These are phyloP conservation scores for Epichloe baconii DNA, from an alignment of 2,329 filamentous ascomycete genomes.

Conservation along the genomic window DNA sequence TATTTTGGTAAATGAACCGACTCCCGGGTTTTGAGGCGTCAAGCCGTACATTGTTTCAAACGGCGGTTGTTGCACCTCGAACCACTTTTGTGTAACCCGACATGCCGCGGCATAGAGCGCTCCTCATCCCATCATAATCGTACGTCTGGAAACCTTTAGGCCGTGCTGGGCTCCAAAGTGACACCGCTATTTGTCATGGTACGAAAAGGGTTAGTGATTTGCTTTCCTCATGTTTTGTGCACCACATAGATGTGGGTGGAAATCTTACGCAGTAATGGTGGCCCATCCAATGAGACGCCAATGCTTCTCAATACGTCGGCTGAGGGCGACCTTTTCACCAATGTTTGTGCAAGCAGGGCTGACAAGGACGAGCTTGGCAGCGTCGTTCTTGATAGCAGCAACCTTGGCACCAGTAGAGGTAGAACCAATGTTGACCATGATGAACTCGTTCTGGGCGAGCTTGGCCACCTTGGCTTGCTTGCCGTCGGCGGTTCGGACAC, in stretches of 20 bases:
- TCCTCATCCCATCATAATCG: conserved; percentile 5
- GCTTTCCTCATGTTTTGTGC: not conserved
- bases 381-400: conserved; percentile 92
- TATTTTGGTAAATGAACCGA: not conserved
- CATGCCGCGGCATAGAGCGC: not conserved
- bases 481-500: conserved; percentile 94
- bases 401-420: conserved; percentile 97
- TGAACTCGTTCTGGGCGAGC: conserved; percentile 93
- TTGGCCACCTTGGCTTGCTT: conserved; percentile 99
- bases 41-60: not conserved
- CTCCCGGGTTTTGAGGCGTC: not conserved
- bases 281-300: conserved; percentile 94
- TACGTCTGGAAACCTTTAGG: conserved; percentile 17
- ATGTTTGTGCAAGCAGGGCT: conserved; percentile 93
- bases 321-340: conserved; percentile 94
- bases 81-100: not conserved
- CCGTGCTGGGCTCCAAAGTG: conserved; percentile 37
- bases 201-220: not conserved
- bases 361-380: conserved; percentile 85
- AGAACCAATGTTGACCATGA: conserved; percentile 99
- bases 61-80: not conserved
- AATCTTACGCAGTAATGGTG: conserved; percentile 56
- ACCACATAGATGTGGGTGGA: not conserved
- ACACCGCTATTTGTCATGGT: conserved; percentile 29
- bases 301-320: conserved; percentile 96